Evolutionary conservation across 2,329 filamentous ascomycete genomes (phyloP).

Genomic region (Nectriaceae sp.): DNA sequence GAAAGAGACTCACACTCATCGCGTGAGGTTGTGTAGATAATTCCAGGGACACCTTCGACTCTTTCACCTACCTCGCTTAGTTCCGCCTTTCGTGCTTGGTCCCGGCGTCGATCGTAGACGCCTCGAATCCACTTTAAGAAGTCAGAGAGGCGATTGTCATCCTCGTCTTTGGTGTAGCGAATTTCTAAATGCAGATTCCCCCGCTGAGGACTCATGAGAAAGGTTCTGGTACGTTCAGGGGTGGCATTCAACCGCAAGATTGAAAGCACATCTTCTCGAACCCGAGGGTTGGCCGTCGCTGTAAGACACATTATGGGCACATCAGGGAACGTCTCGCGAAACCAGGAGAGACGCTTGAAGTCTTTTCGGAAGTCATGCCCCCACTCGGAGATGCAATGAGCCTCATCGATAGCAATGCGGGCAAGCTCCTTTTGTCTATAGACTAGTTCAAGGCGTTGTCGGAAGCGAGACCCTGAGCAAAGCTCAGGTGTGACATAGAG

Average conservation of each 20-base stretch:
- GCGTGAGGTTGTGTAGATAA: conserved; percentile 77
- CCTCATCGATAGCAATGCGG: conserved; percentile 88
- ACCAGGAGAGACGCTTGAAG: conserved; percentile 85
- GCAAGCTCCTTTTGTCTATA: conserved; percentile 82
- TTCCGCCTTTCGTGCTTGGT: conserved; percentile 59
- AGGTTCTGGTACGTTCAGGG: conserved; percentile 65
- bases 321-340: conserved; percentile 76
- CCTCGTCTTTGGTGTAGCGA: conserved; percentile 75
- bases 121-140: conserved; percentile 75
- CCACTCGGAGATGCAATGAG: conserved; percentile 98
- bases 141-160: conserved; percentile 70
- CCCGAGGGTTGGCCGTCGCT: conserved; percentile 81
- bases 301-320: conserved; percentile 93
- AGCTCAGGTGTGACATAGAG: conserved; percentile 94
- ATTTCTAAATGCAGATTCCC: conserved; percentile 91
- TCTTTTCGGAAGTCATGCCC: conserved; percentile 95
- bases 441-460: conserved; percentile 71
- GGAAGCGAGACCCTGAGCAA: conserved; percentile 77
- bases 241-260: conserved; percentile 68
- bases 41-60: conserved; percentile 68
- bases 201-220: conserved; percentile 81
- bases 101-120: conserved; percentile 70
- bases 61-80: conserved; percentile 56
- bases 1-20: conserved; percentile 75
- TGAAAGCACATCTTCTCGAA: conserved; percentile 79